Base-by-base conservation (phyloP, 805 yeast species). In the Candida arabinofermentans region DNA sequence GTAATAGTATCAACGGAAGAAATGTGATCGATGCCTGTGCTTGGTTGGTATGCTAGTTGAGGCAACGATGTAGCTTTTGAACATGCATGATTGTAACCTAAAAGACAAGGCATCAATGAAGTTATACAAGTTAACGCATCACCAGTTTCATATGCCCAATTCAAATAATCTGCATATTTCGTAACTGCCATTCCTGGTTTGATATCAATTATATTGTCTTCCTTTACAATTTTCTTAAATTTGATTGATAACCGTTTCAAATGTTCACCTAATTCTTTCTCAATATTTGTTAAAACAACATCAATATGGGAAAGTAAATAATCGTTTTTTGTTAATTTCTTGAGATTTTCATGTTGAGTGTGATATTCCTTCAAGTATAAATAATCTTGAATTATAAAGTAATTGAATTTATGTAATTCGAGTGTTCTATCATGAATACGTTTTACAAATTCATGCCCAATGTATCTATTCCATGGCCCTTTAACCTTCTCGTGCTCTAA, bases 61-160 rank as follows among this genome's bases (percentile, higher is more conserved):
- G 22, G 24, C 8, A 21, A 21, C 8, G 36, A 12, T 8, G 19
- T 3, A 44, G 32, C 0, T 77, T 75, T 2, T 29, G 32, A 17
- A 29, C 32, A 29, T 16, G 89, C 88, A 36, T 74, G 69, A 27
- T 74, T 74, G 57, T 83, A 83, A 1, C 95, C 95, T 56, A 80
- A 73, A 37, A 84, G 61, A 59, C 95, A 86, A 1, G 95, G 93
- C 7, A 87, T 75, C 40, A 84, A 60, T 0, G 91, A 86, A 7
- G 81, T 73, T 43, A 78, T 77, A 39, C 83, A 72, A 35, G 80
- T 85, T 24, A 81, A 58, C 75, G 81, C 81, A 55, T 81, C 81
- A 22, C 75, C 72, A 23, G 71, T 70, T 31, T 63, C 64, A 19
- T 82, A 82, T 5, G 82, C 62, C 17, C 75, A 70, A 31, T 71